Evolutionary conservation across 2,329 filamentous ascomycete genomes (phyloP).

Genomic region (Chaetomiaceae sp.): DNA sequence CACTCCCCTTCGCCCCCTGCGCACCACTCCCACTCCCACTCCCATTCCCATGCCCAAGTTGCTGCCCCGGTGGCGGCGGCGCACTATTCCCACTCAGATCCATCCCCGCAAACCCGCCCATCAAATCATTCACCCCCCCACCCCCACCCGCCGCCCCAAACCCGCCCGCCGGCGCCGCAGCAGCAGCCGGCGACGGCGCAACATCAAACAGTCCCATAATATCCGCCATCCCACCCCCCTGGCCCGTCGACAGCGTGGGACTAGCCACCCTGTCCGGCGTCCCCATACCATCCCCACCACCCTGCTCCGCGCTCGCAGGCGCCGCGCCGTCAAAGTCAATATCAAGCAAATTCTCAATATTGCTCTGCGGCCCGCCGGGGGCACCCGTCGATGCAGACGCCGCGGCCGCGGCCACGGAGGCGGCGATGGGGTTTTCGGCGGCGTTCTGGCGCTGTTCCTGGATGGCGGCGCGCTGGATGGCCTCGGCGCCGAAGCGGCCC

Average conservation of each 20-base stretch:
- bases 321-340: slow-evolving; percentile 67
- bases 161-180: slow-evolving; percentile 15
- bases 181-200: slow-evolving; percentile 49
- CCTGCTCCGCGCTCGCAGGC: slow-evolving; percentile 52
- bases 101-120: slow-evolving; percentile 81
- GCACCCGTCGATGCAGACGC: slow-evolving; percentile 58
- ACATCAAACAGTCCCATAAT: slow-evolving; percentile 67
- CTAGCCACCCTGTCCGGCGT: slow-evolving; percentile 66
- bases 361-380: slow-evolving; percentile 47
- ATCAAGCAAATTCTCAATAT: slow-evolving; percentile 90
- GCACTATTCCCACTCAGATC: slow-evolving; percentile 62
- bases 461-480: slow-evolving; percentile 90
- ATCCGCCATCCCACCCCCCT: slow-evolving; percentile 50
- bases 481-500: slow-evolving; percentile 87
- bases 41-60: slow-evolving; percentile 28
- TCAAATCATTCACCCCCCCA: slow-evolving; percentile 65
- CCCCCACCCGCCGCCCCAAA: neutral
- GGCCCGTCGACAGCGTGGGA: slow-evolving; percentile 37
- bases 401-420: slow-evolving; percentile 65
- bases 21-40: slow-evolving; percentile 4
- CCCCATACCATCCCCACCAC: no score
- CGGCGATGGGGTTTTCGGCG: slow-evolving; percentile 88
- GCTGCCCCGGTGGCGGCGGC: slow-evolving; percentile 56
- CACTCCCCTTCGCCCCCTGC: slow-evolving; percentile 17
- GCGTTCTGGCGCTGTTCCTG: slow-evolving; percentile 92